phyloP scores from a whole-genome alignment of 2,329 filamentous ascomycete genomes.

The Pezicula radicicola region DNA sequence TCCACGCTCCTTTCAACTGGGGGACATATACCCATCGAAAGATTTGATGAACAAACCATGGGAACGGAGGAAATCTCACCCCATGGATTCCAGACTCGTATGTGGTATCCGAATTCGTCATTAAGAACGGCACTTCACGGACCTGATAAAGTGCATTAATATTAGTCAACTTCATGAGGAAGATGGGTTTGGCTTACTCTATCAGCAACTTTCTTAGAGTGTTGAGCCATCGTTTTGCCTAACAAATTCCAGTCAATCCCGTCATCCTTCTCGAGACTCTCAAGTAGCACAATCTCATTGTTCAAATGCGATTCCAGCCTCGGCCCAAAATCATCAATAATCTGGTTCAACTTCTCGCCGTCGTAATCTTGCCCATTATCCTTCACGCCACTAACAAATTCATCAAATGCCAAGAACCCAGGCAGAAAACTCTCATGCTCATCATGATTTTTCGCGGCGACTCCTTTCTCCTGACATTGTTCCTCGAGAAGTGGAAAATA shows the following conservation, averaged over 20 bases:
- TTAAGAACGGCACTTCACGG: slow-evolving; percentile 13
- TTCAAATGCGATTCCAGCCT: slow-evolving; percentile 32
- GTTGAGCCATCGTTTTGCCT: slow-evolving; percentile 14
- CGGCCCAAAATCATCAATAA: slow-evolving; percentile 34
- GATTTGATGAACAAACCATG: slow-evolving; percentile 25
- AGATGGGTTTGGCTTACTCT: slow-evolving; percentile 5
- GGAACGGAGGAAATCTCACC: slow-evolving; percentile 23
- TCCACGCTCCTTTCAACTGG: slow-evolving; percentile 32
- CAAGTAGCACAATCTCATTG: slow-evolving; percentile 37
- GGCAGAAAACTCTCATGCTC: not conserved
- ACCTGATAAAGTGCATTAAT: not conserved
- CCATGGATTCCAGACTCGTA: slow-evolving; percentile 26
- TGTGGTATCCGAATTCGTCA: slow-evolving; percentile 19
- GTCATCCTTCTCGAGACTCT: slow-evolving; percentile 30
- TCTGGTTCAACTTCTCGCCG: slow-evolving; percentile 24
- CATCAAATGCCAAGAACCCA: slow-evolving; percentile 35
- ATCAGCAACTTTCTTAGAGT: slow-evolving; percentile 7
- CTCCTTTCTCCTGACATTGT: slow-evolving; percentile 29
- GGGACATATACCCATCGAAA: slow-evolving; percentile 33
- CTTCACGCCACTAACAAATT: slow-evolving; percentile 29
- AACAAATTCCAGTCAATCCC: slow-evolving; percentile 32
- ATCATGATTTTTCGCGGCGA: slow-evolving; percentile 27
- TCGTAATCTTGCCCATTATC: slow-evolving; percentile 28
- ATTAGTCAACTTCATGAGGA: not conserved
- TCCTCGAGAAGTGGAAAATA: slow-evolving; percentile 37